Base-by-base conservation (phyloP, 2,329 filamentous ascomycete species). In the Aspergillus puulaauensis region DNA sequence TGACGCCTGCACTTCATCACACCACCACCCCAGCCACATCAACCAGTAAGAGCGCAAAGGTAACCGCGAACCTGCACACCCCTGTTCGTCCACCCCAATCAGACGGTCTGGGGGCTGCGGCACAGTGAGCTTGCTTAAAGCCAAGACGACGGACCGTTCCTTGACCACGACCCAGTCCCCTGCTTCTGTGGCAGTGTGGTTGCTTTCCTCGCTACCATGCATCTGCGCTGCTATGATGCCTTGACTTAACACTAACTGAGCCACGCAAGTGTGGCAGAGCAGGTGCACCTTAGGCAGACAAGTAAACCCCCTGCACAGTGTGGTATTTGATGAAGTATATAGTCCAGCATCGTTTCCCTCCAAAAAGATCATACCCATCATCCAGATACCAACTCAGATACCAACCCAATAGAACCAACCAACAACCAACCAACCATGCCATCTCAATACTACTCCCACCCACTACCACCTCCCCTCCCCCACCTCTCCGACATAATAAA, bases 401-500 rank as follows among this genome's bases (percentile, higher is more conserved):
- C 15, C 4, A 37, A n/a, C 6, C 8, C 35, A 5, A 37, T 1
- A n/a, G 12, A 14, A 15, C 14, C 35, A 37, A 14, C 35, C 14
- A 15, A 5, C 14, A 12, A 15, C 12, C 35, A 14, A 15, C 14
- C 6, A 5, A 37, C 35, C 35, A 37, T 37, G 35, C 35, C 35
- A 15, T 3, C 35, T 37, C 35, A 7, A 46, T 46, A 46, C 15
- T 31, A 4, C 8, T 43, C 15, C 12, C 43, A 14, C 19, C 23
- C 23, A 23, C 44, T 6, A 17, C 6, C 14, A 3, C 11, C 41
- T 23, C 17, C 8, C 37, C 23, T 17, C 14, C 54, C 40, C 19
- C 51, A 60, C 54, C 60, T 68, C 24, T 61, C 57, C 11, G 53
- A 62, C 0, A 65, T 67, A 23, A 56, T 68, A 19, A 24, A 55